Base-by-base conservation (phyloP, 164 flowering plant species). In the Umbellularia californica region DNA sequence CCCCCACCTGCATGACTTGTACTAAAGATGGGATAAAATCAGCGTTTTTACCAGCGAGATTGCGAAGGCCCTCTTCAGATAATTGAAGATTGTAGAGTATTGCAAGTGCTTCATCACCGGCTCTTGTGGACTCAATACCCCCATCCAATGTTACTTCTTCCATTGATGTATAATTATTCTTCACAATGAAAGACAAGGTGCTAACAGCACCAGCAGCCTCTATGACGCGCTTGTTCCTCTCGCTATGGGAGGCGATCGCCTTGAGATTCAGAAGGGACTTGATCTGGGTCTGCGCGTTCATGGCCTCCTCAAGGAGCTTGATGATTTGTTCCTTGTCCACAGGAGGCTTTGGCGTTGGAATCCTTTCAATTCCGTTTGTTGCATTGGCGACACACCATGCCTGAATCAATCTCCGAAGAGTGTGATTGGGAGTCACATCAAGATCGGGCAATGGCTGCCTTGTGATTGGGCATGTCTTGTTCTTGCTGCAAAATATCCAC, bases 391-490 rank as follows among this genome's bases (percentile, higher is more conserved):
- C 88, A 85, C 95, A 92, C 98, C 98, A 92, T 0, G 87, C 78
- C 71, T 92, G 98, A 77, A 93, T 92, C 78, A 93, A 78, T 1
- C 97, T 85, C 1, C 92, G 87, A 24, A 93, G 93, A 6, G 89
- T 92, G 81, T 87, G 92, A 78, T 93, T 93, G 0, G 98, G 98
- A 1, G 90, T 92, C 52, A 89, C 77, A 50, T 84, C 84, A 2
- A 77, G 9, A 19, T 80, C 63, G 2, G 65, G 23, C 50, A 91
- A 41, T 23, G 52, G 68, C 55, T 85, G 93, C 60, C 87, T 91
- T 0, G 98, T 88, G 14, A 87, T 85, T 1, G 97, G 98, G 63
- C 98, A 93, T 1, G 83, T 75, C 28, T 63, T 76, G 82, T 82
- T 87, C 76, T 83, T 85, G 83, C 76, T 50, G 13, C 88, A 71